phyloP scores from a whole-genome alignment of 192 early-diverging fungal genomes.

The Backusella liffmaniae region DNA sequence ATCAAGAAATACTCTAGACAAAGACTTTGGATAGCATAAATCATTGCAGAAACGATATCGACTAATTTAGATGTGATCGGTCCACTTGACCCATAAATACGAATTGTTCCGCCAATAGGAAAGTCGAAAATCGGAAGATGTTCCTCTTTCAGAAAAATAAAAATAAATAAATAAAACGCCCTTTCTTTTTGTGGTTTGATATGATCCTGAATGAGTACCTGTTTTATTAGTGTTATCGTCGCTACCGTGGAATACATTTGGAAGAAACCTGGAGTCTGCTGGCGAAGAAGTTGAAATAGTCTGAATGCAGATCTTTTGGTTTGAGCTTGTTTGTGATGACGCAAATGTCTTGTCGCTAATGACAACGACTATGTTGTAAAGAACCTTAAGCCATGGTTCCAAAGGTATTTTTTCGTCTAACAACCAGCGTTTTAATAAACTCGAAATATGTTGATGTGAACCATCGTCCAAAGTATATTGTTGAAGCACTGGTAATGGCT shows the following conservation, averaged over 20 bases:
- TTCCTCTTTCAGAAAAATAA: background rate
- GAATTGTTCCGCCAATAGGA: slow-evolving; percentile 20
- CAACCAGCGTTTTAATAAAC: background rate
- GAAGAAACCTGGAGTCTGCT: slow-evolving; percentile 2
- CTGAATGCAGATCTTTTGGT: slow-evolving; percentile 3
- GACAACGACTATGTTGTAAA: background rate
- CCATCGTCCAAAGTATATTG: slow-evolving; percentile 9
- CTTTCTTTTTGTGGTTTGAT: background rate
- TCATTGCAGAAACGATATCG: slow-evolving; percentile 67
- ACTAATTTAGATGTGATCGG: slow-evolving; percentile 3
- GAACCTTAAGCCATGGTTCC: background rate
- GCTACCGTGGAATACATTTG: background rate
- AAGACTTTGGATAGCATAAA: slow-evolving; percentile 76
- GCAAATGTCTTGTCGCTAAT: slow-evolving; percentile 6
- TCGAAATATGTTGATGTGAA: background rate
- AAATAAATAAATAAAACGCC: background rate
- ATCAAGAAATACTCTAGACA: slow-evolving; percentile 73
- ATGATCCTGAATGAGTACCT: background rate
- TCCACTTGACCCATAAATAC: slow-evolving; percentile 14
- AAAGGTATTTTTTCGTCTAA: background rate
- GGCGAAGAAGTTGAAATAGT: background rate
- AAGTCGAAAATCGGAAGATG: background rate
- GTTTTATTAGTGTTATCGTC: background rate
- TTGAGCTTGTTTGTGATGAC: background rate
- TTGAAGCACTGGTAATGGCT: background rate